Conservation (phyloP, 1,284 basidiomycete species). For the Vanrija humicola region DNA sequence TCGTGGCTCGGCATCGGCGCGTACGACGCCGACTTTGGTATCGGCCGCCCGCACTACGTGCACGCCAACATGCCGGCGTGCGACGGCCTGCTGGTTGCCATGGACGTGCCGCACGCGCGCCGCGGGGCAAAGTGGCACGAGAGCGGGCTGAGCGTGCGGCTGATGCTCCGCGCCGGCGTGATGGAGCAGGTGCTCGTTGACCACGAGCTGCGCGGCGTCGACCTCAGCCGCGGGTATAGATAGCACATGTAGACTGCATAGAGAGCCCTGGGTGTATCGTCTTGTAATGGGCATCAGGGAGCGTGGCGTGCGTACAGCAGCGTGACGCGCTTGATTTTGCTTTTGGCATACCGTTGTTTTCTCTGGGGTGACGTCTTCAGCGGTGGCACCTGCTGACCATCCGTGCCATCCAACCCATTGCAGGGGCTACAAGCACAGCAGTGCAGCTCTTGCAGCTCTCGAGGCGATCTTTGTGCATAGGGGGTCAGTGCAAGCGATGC, state of each 20-base stretch:
- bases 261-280: not conserved
- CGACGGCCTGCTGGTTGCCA: constrained; percentile 51
- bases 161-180: constrained; percentile 38
- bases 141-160: constrained; percentile 33
- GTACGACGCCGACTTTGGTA: constrained; percentile 50
- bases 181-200: constrained; percentile 40
- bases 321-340: no score
- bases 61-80: constrained; percentile 48
- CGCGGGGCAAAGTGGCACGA: constrained; percentile 26
- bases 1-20: constrained; percentile 50
- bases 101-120: constrained; percentile 31
- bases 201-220: constrained; percentile 10
- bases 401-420: no score
- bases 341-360: no score
- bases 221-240: not conserved
- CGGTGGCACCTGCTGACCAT: no score
- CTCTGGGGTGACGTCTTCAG: no score
- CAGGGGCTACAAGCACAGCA: no score
- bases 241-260: not conserved
- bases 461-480: no score
- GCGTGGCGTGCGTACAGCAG: no score
- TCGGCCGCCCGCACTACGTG: constrained; percentile 35
- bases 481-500: no score
- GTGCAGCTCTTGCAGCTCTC: no score
- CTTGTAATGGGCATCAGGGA: no score